Conservation (phyloP, 257 asterid species). For the Striga asiatica region DNA sequence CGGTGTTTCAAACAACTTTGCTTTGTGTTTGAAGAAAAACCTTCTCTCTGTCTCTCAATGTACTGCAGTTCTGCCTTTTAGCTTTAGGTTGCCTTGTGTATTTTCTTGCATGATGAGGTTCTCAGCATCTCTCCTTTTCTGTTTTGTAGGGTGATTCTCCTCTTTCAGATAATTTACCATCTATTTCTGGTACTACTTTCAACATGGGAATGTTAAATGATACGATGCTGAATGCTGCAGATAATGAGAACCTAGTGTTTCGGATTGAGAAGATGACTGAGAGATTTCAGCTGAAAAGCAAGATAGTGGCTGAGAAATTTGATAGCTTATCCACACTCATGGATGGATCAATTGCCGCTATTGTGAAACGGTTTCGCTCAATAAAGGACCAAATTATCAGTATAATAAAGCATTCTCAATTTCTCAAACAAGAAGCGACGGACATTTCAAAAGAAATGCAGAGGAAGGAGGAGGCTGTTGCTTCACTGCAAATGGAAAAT, state of each 20-base stretch:
- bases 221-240: conserved; percentile 38
- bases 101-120: conserved; percentile 18
- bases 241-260: conserved; percentile 35
- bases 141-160: conserved; percentile 50
- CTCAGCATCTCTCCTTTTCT: conserved; percentile 13
- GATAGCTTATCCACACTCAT: conserved; percentile 32
- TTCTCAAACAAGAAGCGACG: conserved; percentile 42
- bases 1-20: not conserved
- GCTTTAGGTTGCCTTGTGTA: conserved; percentile 5
- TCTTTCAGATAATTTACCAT: conserved; percentile 31
- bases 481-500: conserved; percentile 38
- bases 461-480: conserved; percentile 35
- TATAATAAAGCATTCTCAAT: conserved; percentile 27
- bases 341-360: conserved; percentile 42
- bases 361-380: conserved; percentile 33
- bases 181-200: conserved; percentile 22
- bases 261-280: conserved; percentile 49
- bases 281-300: conserved; percentile 50
- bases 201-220: conserved; percentile 30
- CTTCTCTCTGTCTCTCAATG: conserved; percentile 7
- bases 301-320: conserved; percentile 50
- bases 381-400: conserved; percentile 32
- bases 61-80: not conserved
- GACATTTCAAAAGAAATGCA: conserved; percentile 41
- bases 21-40: not conserved